Base-by-base conservation (phyloP, 2,329 filamentous ascomycete species). In the Akanthomyces muscarius region DNA sequence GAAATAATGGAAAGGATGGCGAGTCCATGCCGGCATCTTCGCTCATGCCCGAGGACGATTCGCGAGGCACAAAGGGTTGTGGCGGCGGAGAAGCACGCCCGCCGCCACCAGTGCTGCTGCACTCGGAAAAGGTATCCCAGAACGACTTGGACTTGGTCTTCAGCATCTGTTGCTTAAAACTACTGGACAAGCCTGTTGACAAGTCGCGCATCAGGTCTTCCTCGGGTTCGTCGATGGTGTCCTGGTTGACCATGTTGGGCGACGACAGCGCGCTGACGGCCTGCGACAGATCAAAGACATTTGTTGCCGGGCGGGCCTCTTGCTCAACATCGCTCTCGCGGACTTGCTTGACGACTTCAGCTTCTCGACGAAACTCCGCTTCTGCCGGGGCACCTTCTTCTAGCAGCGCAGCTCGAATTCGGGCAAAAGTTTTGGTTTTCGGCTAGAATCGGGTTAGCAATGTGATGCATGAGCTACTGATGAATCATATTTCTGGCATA, bases 341-440 rank as follows among this genome's bases (percentile, higher is more conserved):
- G 33, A 98, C 93, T 75, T 97, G 95, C 57, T 92, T 90, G 66
- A 99, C 92, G 5, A 98, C 95, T 75, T 98, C 94, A 44, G 94
- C 92, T 79, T 99, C 95, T 45, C 92, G 89, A 59, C 90, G 88
- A 63, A 92, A 87, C 74, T 99, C 95, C 48, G 89, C 89, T 69
- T 99, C 95, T 11, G 96, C 81, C 0, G 95, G 95, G 0, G 92
- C 87, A 18, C 86, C 85, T 77, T 99, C 95, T 77, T 99, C 95
- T 63, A 91, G 83, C 0, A 99, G 82, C 4, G 92, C 92, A 10
- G 94, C 95, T 65, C 91, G 87, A 68, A 99, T 97, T 13, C 95
- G 89, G 5, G 93, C 92, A 74, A 99, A 99, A 0, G 89, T 92
- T 77, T 97, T 96, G 0, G 94, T 95, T 80, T 98, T 99, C 14